Conservation (phyloP, 225 moss, liverwort and hornwort genomes). For the Rhytidiadelphus loreus region DNA sequence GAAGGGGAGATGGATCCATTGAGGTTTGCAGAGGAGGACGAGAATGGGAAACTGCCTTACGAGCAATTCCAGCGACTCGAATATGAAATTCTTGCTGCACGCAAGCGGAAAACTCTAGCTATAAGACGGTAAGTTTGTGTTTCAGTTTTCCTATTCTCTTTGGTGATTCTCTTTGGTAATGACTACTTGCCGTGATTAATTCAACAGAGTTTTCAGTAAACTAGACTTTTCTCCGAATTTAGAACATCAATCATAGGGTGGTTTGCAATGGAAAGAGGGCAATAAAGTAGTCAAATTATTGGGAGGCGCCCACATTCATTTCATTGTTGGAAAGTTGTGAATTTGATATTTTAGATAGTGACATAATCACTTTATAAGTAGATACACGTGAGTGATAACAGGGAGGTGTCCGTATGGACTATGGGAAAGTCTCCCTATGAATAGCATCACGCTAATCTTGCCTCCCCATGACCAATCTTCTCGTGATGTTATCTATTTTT, state of each 20-base stretch:
- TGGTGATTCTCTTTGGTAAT: neutral
- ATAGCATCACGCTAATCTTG: neutral
- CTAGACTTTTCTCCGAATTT: neutral
- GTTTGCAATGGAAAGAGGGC: neutral
- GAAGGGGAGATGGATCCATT: conserved; percentile 94
- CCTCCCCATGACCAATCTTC: neutral
- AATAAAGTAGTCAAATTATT: neutral
- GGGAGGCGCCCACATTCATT: neutral
- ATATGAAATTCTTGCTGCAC: conserved; percentile 91
- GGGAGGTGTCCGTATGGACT: neutral
- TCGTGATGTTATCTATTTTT: too few relatives aligned
- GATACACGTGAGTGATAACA: neutral
- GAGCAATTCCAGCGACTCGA: conserved; percentile 98
- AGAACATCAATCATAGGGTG: neutral
- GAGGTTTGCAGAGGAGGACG: conserved; percentile 85
- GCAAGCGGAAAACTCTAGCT: conserved; percentile 75
- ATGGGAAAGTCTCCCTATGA: neutral
- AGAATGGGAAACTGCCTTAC: conserved; percentile 74
- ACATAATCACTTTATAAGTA: neutral
- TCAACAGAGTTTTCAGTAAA: neutral
- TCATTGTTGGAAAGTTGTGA: neutral
- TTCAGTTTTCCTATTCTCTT: neutral
- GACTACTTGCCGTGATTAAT: neutral
- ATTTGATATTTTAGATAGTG: neutral
- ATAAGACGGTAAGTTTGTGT: conserved; percentile 13